These are phyloP conservation scores for Ascomycota sp. DNA, from an alignment of 2,329 filamentous ascomycete species.

Conservation along the genomic window DNA sequence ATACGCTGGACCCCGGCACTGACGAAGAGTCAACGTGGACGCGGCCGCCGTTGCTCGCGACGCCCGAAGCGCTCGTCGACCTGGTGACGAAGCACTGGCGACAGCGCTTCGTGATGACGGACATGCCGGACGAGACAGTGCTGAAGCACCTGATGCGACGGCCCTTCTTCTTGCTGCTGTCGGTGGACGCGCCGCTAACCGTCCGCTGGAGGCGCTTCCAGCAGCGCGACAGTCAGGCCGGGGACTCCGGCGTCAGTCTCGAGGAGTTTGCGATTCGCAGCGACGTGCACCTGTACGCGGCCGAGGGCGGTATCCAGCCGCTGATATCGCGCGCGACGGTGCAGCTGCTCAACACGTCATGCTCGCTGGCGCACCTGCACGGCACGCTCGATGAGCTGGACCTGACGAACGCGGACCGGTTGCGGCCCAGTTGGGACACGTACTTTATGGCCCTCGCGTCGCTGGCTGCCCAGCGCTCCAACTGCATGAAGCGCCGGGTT, in stretches of 20 bases:
- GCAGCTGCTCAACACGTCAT: slow-evolving; percentile 66
- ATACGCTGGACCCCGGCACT: slow-evolving; percentile 5
- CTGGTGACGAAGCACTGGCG: slow-evolving; percentile 73
- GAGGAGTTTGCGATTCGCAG: slow-evolving; percentile 33
- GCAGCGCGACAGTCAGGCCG: slow-evolving; percentile 6
- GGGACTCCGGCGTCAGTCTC: slow-evolving; percentile 16
- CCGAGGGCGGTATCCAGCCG: slow-evolving; percentile 40
- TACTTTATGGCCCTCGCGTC: slow-evolving; percentile 97
- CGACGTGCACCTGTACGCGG: slow-evolving; percentile 56
- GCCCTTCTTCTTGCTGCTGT: slow-evolving; percentile 83
- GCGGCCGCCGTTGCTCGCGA: slow-evolving; percentile 25
- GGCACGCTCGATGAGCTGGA: slow-evolving; percentile 50
- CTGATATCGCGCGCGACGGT: slow-evolving; percentile 65
- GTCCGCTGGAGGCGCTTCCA: slow-evolving; percentile 65
- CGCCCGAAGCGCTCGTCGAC: slow-evolving; percentile 48
- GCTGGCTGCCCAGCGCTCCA: slow-evolving; percentile 70
- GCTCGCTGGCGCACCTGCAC: slow-evolving; percentile 48
- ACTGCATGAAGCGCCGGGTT: slow-evolving; percentile 95
- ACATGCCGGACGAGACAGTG: slow-evolving; percentile 49
- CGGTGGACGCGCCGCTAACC: slow-evolving; percentile 71
- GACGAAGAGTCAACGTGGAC: neutral
- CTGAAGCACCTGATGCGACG: slow-evolving; percentile 56
- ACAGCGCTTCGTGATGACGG: slow-evolving; percentile 64
- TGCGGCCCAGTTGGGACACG: slow-evolving; percentile 81
- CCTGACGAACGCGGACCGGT: slow-evolving; percentile 52